These are phyloP conservation scores for Trichoderma sp. DNA, from an alignment of 2,329 filamentous ascomycete species.

Conservation along the genomic window DNA sequence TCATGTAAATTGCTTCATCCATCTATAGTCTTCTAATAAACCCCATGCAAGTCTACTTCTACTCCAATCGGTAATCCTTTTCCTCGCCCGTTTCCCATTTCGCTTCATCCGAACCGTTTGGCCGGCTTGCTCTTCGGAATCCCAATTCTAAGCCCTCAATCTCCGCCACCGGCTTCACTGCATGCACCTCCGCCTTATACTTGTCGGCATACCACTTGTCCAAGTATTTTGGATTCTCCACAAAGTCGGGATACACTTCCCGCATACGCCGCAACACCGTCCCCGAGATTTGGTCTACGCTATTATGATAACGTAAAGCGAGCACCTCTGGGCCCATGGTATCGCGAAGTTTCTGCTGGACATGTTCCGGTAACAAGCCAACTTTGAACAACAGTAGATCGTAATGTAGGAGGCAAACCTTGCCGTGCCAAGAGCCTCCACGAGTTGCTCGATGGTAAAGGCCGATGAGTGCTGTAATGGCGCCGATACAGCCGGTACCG, in stretches of 20 bases:
- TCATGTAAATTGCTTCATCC: background rate
- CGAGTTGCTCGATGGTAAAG: constrained; percentile 61
- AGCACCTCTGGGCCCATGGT: constrained; percentile 56
- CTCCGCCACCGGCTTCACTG: constrained; percentile 48
- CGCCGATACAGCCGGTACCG: constrained; percentile 71
- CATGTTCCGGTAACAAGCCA: constrained; percentile 55
- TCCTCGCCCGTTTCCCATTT: constrained; percentile 56
- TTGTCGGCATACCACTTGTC: constrained; percentile 51
- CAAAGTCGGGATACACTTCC: constrained; percentile 54
- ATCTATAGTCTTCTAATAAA: background rate
- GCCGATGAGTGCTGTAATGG: constrained; percentile 65
- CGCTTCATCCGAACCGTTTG: constrained; percentile 59
- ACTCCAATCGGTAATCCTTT: constrained; percentile 32
- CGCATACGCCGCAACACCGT: constrained; percentile 59
- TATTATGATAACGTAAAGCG: constrained; percentile 59
- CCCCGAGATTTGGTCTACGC: constrained; percentile 65
- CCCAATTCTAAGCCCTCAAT: constrained; percentile 47
- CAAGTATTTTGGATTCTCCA: constrained; percentile 48
- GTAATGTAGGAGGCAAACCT: constrained; percentile 66
- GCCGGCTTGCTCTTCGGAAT: constrained; percentile 46
- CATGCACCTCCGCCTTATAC: constrained; percentile 43
- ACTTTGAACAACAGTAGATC: constrained; percentile 65
- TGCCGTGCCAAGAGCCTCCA: constrained; percentile 68
- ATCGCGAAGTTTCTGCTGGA: constrained; percentile 54
- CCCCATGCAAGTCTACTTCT: background rate